Evolutionary conservation across 306 rosid species (phyloP), one percentile per base, ranked within the genome.

Genomic region (Quercus variabilis): DNA sequence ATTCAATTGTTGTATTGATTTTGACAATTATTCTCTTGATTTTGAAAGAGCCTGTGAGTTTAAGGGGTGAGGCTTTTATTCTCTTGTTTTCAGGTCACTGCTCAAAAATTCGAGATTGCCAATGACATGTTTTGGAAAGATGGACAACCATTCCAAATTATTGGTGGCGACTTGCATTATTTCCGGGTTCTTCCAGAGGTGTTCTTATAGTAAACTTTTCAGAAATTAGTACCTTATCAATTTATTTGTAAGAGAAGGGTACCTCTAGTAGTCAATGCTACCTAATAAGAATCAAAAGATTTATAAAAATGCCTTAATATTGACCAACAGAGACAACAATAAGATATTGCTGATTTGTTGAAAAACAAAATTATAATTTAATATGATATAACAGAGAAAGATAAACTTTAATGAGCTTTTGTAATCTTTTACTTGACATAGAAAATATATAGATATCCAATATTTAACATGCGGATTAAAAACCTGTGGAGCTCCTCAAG

Each of bases 111-210:
- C 3, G 54, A n/a, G 72, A 68, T 68, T 38, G 23, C 52, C 25
- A 68, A 68, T 68, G 72, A 68, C 52, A 33, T 68, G 72, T 68
- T 68, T 31, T 68, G 72, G 72, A 68, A 68, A 68, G 72, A 68
- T 68, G 72, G 72, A 68, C 46, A 33, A 3, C 72, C 72, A 1
- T 68, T 68, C 28, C 72, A 68, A n/a, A 68, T 68, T 78, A 92
- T 95, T 62, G 99, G 99, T 43, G 99, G 99, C 5, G 98, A 92
- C 85, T 69, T 92, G 94, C 99, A 92, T 80, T 95, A 92, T 82
- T 95, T 95, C 78, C 88, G 97, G 68, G 90, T 93, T 87, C 91
- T 85, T 90, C 99, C 98, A 8, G 90, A 92, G 99, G 99, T 91
- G 84, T 59, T 35, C 30, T 70, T 83, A 68, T 79, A 5, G 49